Base-by-base conservation (phyloP, 345 rosid genomes). In the Pugionium cornutum region DNA sequence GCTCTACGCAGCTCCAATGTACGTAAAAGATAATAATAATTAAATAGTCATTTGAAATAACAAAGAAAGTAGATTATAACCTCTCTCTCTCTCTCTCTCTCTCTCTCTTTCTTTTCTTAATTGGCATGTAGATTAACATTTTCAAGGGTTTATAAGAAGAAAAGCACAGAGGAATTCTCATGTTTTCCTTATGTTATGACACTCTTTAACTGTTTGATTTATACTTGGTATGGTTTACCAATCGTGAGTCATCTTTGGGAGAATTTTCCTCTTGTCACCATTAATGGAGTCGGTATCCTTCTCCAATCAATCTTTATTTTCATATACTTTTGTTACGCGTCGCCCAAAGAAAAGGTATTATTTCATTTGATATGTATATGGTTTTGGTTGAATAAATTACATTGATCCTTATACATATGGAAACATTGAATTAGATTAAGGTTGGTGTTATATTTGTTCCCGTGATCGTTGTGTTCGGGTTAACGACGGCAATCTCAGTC, bases 141-240 rank as follows among this genome's bases (percentile, higher is more conserved):
- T 61, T 43, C 72, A 4, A 84, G 82, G 79, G 86, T 89, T 45
- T 57, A 83, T 51, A 83, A 73, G 80, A 92, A 78, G 83, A 86
- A 75, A 79, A 88, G 82, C 75, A 86, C 88, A 0, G 94, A 80
- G 58, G 85, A 78, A 76, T 92, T 84, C 68, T 89, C 98, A 53
- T 86, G 91, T 66, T 4, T 92, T 44, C 98, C 97, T 36, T 92
- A 89, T 78, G 67, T 80, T 10, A 63, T 80, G 50, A 74, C 97
- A 26, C 80, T 88, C 3, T 58, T 79, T 32, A 88, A 83, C 62
- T 92, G 98, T 69, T 82, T 92, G 31, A 67, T 92, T 0, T 88
- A 80, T 64, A 86, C 88, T 49, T 88, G 96, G 96, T 92, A 92
- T 34, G 98, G 90, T 26, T 53, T 85, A 71, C 98, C 98, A 0